Evolutionary conservation across 2,329 filamentous ascomycete genomes (phyloP).

Genomic region (Taxawa tesnikishii): DNA sequence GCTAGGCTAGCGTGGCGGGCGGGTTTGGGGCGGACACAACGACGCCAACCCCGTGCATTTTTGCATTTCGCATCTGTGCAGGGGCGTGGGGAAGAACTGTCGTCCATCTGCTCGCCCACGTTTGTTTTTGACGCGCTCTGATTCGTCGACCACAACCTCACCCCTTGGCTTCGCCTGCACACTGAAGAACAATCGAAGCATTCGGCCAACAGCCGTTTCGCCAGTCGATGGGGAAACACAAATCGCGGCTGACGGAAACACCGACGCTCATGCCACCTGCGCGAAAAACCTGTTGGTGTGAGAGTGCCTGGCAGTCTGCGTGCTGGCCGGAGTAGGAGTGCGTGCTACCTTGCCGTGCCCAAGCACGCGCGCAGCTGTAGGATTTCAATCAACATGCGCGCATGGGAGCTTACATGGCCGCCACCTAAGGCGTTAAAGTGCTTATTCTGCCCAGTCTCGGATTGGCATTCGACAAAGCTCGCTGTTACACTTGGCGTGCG

Average conservation of each 20-base stretch:
- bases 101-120: no score
- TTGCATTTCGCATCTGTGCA: no score
- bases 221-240: background rate
- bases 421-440: background rate
- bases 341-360: background rate
- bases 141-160: background rate
- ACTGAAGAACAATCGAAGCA: background rate
- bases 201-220: background rate
- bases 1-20: no score
- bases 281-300: background rate
- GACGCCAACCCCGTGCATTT: no score
- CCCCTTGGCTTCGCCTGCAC: background rate
- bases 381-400: background rate
- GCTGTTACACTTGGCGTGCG: background rate
- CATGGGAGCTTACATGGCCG: background rate
- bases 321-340: background rate
- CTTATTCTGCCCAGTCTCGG: background rate
- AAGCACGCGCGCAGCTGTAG: background rate
- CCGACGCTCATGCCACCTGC: background rate
- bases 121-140: background rate
- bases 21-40: no score
- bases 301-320: background rate
- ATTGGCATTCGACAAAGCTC: no score
- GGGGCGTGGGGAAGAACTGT: no score
- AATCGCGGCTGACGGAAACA: background rate